Evolutionary conservation across 352 stramenopile genomes (phyloP), one percentile per base, ranked within the genome.

Genomic region (Phytophthora pinifolia): DNA sequence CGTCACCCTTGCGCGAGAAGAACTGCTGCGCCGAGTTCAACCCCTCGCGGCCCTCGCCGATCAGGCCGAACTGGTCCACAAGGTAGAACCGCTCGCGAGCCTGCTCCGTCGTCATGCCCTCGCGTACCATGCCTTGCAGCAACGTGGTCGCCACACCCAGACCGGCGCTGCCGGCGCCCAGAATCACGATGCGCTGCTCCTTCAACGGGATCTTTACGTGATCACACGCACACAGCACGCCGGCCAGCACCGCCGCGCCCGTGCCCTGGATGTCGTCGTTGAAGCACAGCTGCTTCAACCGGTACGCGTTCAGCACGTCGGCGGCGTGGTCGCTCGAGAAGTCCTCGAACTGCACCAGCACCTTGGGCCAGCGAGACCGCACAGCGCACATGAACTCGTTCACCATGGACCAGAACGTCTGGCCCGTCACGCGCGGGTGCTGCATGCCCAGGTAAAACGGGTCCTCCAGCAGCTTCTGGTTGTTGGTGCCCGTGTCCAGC

Each of bases 181-280:
- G 77, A 61, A 99, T 97, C 6, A 98, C 73, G 71, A 99, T 98
- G 29, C 89, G 80, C 70, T 98, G 92, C 41, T 98, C 86, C 55
- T 91, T 93, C 14, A 99, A 67, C 36, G 83, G 81, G 34, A 87
- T 78, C 9, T 79, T 44, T 2, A 91, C 81, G n/a, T 65, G 83
- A 29, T 69, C 65, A 17, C 83, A 90, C 13, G 80, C 83, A 41
- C 76, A 88, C 13, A 93, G 59, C 56, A 79, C 76, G 12, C 96
- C 96, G 27, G 95, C 95, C 37, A 99, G 59, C 49, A 97, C 88
- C 0, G 95, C 98, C 8, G 96, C 94, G 43, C 94, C 97, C 6
- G 97, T 99, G 29, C 97, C 97, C 64, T 99, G 97, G 62, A 99
- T 99, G 67, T 99, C 97, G 78, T 99, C 97, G 69, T 98, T 98